phyloP scores from a whole-genome alignment of 108 stramenopile genomes.

The Skeletonema grethae region DNA sequence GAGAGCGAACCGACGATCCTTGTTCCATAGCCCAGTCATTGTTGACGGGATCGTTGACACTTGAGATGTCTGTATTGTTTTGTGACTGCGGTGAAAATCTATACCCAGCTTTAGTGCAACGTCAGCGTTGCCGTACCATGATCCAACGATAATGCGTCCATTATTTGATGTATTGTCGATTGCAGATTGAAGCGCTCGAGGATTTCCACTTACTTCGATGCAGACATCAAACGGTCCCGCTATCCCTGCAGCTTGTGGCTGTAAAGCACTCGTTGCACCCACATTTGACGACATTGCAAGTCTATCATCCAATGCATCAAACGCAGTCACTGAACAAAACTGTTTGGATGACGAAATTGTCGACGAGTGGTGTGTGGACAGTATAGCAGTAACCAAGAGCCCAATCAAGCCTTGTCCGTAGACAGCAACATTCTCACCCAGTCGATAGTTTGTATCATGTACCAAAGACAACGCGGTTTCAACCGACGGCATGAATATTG shows the following conservation, averaged over 20 bases:
- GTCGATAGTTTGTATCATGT: constrained; percentile 83
- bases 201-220: constrained; percentile 92
- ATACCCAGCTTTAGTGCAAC: constrained; percentile 86
- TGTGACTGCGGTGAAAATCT: constrained; percentile 92
- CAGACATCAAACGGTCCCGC: constrained; percentile 84
- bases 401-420: constrained; percentile 94
- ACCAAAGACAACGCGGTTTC: constrained; percentile 92
- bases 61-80: constrained; percentile 84
- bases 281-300: constrained; percentile 64
- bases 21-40: constrained; percentile 81
- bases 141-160: constrained; percentile 84
- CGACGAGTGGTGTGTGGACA: constrained; percentile 31
- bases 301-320: constrained; percentile 82
- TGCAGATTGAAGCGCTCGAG: constrained; percentile 80
- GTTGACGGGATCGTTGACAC: constrained; percentile 75
- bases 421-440: constrained; percentile 90
- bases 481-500: constrained; percentile 93
- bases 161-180: constrained; percentile 79
- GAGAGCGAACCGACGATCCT: constrained; percentile 76
- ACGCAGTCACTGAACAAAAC: constrained; percentile 60
- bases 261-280: constrained; percentile 81
- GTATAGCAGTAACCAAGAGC: constrained; percentile 81
- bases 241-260: constrained; percentile 49
- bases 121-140: constrained; percentile 85
- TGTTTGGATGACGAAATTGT: constrained; percentile 14